Evolutionary conservation across 2,329 filamentous ascomycete species (phyloP), one percentile per base, ranked within the genome.

Genomic region (Botrytis medusae): DNA sequence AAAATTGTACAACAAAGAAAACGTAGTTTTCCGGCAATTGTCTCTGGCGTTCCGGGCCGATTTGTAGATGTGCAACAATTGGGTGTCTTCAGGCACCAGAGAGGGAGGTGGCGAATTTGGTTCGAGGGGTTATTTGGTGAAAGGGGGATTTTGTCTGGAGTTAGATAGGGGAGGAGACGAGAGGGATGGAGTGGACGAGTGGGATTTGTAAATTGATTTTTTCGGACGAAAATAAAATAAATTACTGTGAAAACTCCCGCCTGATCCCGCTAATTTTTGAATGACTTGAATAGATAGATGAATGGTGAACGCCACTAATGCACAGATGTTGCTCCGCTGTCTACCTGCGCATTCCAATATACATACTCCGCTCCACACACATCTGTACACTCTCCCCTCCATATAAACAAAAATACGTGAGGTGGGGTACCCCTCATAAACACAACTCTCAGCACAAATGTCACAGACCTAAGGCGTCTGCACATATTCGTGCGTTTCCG

Each of bases 401-500:
- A 57, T 57, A 57, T 29, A 29, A 18, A 57, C 51, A 57, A 32
- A 18, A 18, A 29, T 29, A 29, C 29, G 6, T 29, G 16, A 57
- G n/a, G 51, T 64, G 62, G 40, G n/a, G 10, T 40, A 25, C 25
- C 64, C 32, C 25, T 40, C 37, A 12, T 29, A 54, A 29, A 67
- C 37, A 18, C 25, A 20, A 67, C 10, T n/a, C 7, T 62, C 60
- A 5, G 25, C 16, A 14, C 10, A 40, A 29, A 18, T 9, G 1
- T 12, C 10, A 46, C 22, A 40, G 2, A 29, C n/a, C 67, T 51
- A 71, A 51, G 71, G 63, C 42, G 63, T 73, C 54, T 73, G 63
- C 9, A 69, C 71, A 54, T 70, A 60, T 37, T 48, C 71, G 29
- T 60, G 51, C 25, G 42, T 57, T 29, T 70, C 65, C n/a, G 63